Base-by-base conservation (phyloP, 2,329 filamentous ascomycete genomes). In the Monilinia polystroma region DNA sequence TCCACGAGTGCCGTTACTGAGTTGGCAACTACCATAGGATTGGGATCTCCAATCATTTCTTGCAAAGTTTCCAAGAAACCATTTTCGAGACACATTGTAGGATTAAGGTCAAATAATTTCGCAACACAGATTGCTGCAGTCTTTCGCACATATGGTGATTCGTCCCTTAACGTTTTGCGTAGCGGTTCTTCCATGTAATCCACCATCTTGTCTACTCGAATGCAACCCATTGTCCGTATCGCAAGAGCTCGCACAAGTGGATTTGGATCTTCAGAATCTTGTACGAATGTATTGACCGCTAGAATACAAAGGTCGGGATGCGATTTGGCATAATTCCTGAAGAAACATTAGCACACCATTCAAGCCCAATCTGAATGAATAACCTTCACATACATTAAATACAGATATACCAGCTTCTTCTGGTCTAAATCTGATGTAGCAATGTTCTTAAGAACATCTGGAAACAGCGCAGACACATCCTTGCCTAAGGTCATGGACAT, bases 401-500 rank as follows among this genome's bases (percentile, higher is more conserved):
- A 99, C 58, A 99, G 84, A 77, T 99, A 99, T 23, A 99, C 95
- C 72, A 99, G 90, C 84, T 99, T 99, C 87, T 99, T 99, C 83
- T 99, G 95, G 78, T 99, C 95, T 70, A 99, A 81, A 76, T 99
- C 95, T 56, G 81, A 83, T 1, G 95, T 99, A 67, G 95, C 95
- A 79, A 99, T 99, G 77, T 99, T 99, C 85, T 99, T 99, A 71
- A 99, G 83, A 45, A 99, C 95, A 77, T 99, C 95, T 2, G 95
- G 95, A 78, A 99, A 99, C 71, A 99, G 83, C 66, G 93, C 91
- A 64, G 95, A 99, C 68, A 99, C 95, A 81, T 99, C 95, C 80
- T 99, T 99, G 79, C 95, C 95, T 74, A 99, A 80, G 1, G 95
- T 99, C 95, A 99, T 99, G 77, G 95, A 93, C 93, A 98, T 98